Evolutionary conservation across 2,329 filamentous ascomycete genomes (phyloP).

Genomic region (Capronia coronata): DNA sequence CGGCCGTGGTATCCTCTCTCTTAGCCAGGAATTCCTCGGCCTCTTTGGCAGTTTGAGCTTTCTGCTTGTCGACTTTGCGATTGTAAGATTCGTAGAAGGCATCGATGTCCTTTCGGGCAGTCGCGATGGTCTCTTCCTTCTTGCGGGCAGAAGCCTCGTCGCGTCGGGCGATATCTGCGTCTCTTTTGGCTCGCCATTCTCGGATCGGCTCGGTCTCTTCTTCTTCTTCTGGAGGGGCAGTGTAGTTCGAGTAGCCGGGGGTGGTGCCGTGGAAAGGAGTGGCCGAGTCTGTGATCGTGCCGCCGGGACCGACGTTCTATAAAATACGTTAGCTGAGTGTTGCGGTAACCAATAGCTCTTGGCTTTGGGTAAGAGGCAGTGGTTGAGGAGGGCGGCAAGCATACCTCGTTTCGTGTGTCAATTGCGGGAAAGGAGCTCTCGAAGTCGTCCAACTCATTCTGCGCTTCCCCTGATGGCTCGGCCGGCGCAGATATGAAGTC

Average conservation of each 20-base stretch:
- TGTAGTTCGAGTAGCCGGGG: conserved; percentile 44
- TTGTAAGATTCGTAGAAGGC: conserved; percentile 99
- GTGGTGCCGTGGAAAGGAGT: conserved; percentile 46
- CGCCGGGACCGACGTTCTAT: conserved; percentile 66
- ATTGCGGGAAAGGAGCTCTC: conserved; percentile 89
- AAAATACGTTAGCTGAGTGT: neutral
- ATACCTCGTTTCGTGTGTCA: conserved; percentile 64
- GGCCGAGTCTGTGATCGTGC: conserved; percentile 68
- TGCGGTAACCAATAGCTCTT: neutral
- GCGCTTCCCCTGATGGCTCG: conserved; percentile 35
- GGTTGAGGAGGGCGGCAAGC: conserved; percentile 17
- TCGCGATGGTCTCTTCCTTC: conserved; percentile 77
- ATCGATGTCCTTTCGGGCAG: conserved; percentile 90
- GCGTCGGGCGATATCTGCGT: conserved; percentile 74
- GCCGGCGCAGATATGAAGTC: conserved; percentile 27
- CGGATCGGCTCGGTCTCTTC: conserved; percentile 48
- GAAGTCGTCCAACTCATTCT: conserved; percentile 54
- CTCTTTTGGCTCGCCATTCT: conserved; percentile 86
- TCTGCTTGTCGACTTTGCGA: conserved; percentile 89
- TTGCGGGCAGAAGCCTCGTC: conserved; percentile 75
- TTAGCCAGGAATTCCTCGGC: conserved; percentile 85
- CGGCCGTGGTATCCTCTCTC: conserved; percentile 86
- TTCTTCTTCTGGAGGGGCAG: conserved; percentile 55
- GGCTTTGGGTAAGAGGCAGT: neutral
- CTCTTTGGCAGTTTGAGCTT: conserved; percentile 80